A percentile compares a stretch with the other conserved stretches of the same genome.
These are phyloP conservation scores for Penicillium coffeae DNA, from an alignment of 495 filamentous ascomycete species.

Conservation along the genomic window DNA sequence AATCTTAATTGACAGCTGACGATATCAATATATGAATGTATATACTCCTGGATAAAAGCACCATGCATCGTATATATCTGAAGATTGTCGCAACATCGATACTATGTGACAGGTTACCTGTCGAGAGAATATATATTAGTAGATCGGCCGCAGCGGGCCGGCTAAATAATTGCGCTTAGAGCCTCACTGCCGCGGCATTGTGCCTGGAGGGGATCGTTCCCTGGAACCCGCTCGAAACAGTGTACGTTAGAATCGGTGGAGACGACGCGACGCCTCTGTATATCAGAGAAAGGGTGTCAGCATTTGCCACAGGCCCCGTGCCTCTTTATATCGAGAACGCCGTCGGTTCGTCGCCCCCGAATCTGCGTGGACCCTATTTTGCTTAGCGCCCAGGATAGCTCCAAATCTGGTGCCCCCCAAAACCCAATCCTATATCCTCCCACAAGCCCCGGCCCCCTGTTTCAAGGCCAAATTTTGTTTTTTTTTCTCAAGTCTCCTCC, in stretches of 20 bases:
- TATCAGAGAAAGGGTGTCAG: neutral
- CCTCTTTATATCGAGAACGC: neutral
- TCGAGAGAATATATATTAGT: neutral
- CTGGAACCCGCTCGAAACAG: neutral
- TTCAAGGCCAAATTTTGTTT: neutral
- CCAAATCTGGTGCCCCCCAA: neutral
- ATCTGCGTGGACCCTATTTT: neutral
- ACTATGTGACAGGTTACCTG: neutral
- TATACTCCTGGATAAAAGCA: neutral
- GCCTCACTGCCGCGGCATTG: neutral
- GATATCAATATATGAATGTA: neutral
- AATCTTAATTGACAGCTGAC: neutral
- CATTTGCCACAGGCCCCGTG: neutral
- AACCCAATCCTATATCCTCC: neutral
- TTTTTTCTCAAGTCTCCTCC: neutral
- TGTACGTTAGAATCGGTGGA: neutral
- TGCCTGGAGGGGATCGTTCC: no score
- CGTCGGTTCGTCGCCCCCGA: neutral
- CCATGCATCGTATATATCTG: neutral
- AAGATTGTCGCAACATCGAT: neutral
- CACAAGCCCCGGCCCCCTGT: neutral
- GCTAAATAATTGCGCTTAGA: neutral
- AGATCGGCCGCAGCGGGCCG: neutral
- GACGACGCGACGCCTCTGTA: constrained; percentile 3
- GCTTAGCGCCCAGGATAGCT: neutral